These are phyloP conservation scores for Aleurites moluccanus DNA, from an alignment of 441 rosid genomes.

Conservation along the genomic window DNA sequence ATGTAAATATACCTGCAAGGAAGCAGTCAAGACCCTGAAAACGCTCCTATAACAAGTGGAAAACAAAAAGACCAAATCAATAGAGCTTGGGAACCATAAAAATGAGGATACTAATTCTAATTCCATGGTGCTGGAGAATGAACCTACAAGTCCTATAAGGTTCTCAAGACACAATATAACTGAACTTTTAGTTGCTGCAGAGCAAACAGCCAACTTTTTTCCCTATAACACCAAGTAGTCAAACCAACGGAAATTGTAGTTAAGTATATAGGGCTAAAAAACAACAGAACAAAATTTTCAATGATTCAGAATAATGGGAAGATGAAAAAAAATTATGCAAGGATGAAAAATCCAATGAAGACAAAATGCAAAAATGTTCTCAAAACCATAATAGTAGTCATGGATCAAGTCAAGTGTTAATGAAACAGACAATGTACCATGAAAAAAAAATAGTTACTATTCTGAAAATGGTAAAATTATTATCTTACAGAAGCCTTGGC, in stretches of 20 bases:
- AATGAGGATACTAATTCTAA: not conserved
- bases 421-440: not conserved
- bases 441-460: not conserved
- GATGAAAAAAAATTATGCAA: not conserved
- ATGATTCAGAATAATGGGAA: not conserved
- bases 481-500: slow-evolving; percentile 77
- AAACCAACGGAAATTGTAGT: not conserved
- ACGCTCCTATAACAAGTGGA: slow-evolving; percentile 53
- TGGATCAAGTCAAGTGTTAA: not conserved
- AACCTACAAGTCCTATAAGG: slow-evolving; percentile 54
- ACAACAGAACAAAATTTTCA: not conserved
- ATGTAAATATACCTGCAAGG: slow-evolving; percentile 68
- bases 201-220: slow-evolving; percentile 77
- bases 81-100: not conserved
- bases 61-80: not conserved
- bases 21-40: slow-evolving; percentile 91
- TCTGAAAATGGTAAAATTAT: not conserved
- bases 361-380: not conserved
- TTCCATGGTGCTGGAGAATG: slow-evolving; percentile 2
- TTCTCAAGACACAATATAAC: slow-evolving; percentile 85
- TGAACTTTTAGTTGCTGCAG: slow-evolving; percentile 97
- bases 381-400: not conserved
- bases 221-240: slow-evolving; percentile 46
- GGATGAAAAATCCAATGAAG: not conserved
- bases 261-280: not conserved